A percentile compares a stretch with the other conserved stretches of the same genome.
phyloP scores from a whole-genome alignment of 2,329 filamentous ascomycete genomes.

The Sclerotinia trifoliorum region DNA sequence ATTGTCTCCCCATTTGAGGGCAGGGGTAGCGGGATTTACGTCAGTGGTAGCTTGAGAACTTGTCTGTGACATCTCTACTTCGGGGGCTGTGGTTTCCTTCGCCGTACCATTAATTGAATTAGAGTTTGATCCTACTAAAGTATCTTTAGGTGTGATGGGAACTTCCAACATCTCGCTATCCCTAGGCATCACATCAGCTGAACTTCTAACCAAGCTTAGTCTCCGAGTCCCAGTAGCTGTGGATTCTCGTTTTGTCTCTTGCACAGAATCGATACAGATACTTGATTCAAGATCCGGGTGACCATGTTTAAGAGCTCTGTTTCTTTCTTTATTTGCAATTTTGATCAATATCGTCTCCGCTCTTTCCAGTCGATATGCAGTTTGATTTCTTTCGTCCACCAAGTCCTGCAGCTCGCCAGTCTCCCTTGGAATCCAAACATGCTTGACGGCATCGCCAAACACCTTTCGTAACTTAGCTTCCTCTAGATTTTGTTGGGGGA shows the following conservation, averaged over 20 bases:
- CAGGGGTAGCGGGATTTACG: background rate
- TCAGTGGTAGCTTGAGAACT: background rate
- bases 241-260: background rate
- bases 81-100: conserved; percentile 22
- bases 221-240: background rate
- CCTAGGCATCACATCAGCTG: background rate
- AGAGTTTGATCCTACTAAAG: background rate
- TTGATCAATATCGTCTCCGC: conserved; percentile 64
- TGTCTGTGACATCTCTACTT: conserved; percentile 4
- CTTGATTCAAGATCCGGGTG: conserved; percentile 40
- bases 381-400: conserved; percentile 58
- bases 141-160: conserved; percentile 1
- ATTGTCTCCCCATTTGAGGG: conserved; percentile 22
- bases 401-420: conserved; percentile 58
- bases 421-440: conserved; percentile 62
- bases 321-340: conserved; percentile 54
- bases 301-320: conserved; percentile 54
- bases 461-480: conserved; percentile 56
- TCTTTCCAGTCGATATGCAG: conserved; percentile 60
- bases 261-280: conserved; percentile 19
- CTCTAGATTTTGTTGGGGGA: conserved; percentile 59
- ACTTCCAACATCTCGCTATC: background rate
- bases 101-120: background rate
- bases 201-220: background rate
- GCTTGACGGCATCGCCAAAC: conserved; percentile 61